Evolutionary conservation across 169 alveolate species (phyloP), one percentile per base, ranked within the genome.

Genomic region (Babesia gibsoni): DNA sequence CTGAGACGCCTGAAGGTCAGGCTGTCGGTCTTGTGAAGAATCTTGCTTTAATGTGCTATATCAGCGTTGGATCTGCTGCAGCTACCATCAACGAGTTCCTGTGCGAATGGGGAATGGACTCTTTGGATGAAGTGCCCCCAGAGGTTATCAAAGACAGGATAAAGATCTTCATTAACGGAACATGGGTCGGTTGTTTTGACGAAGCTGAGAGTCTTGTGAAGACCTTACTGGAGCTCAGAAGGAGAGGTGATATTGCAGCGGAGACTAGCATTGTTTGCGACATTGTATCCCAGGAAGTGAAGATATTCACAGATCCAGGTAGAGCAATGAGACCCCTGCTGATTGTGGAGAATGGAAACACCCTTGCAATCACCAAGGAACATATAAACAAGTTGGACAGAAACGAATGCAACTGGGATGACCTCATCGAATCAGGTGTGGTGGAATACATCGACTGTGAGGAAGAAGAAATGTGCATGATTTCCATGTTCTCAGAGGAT

Each of bases 1-100:
- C 99, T 8, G 99, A 98, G 83, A 98, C 99, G 22, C 99, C 99
- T 2, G 99, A 98, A 88, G 99, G 99, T 12, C 98, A 96, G 46
- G 98, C 99, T 0, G 99, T 98, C 70, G 99, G 99, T 3, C 91
- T 98, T 46, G 99, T 98, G 58, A 98, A 98, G 84, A 98, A 98
- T 83, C 90, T 98, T 59, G 96, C 99, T 2, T 87, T 98, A 41
- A 97, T 97, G 99, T 94, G 99, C 43, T 90, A 93, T 70, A 97
- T 98, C 50, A 94, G 98, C 36, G 99, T 96, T 16, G 99, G 99
- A 20, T 85, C 95, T 41, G 83, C 94, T 27, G 82, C 98, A 0
- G 83, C 87, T 50, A 88, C 90, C 27, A 88, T 96, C 45, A 80
- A 84, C 64, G 95, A 92, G 52, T 78, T 93, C 53, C 90, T 96